A percentile compares a stretch with the other conserved stretches of the same genome.
These are phyloP conservation scores for Colletotrichum gigasporum DNA, from an alignment of 2,329 filamentous ascomycete genomes.

Conservation along the genomic window DNA sequence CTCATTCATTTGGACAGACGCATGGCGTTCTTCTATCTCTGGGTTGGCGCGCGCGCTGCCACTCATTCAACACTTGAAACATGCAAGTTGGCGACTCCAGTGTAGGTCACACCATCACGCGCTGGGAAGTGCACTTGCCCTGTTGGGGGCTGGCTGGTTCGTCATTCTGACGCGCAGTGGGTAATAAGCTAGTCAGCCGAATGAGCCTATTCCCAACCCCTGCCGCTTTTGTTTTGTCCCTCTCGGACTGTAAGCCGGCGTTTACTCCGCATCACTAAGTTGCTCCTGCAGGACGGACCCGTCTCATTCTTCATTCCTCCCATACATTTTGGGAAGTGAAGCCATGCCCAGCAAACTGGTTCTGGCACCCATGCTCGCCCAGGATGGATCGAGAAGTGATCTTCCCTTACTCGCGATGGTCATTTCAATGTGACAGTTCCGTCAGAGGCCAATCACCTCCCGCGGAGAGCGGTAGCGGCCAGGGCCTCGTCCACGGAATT, in stretches of 20 bases:
- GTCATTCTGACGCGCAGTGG: neutral
- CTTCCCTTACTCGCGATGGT: neutral
- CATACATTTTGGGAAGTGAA: slow-evolving; percentile 1
- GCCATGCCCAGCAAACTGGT: neutral
- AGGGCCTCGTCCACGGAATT: neutral
- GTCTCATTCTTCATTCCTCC: neutral
- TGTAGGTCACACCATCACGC: neutral
- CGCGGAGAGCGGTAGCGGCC: too few relatives aligned
- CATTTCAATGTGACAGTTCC: neutral
- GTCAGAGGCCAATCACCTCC: slow-evolving; percentile 1
- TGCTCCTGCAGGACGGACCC: neutral
- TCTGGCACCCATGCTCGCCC: neutral
- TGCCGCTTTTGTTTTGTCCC: neutral
- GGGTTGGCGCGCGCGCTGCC: slow-evolving; percentile 3
- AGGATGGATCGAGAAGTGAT: neutral
- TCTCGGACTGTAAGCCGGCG: neutral
- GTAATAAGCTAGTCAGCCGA: slow-evolving; percentile 7
- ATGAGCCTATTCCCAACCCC: slow-evolving; percentile 26
- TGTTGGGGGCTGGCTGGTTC: slow-evolving; percentile 5
- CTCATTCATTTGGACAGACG: neutral
- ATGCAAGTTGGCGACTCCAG: neutral
- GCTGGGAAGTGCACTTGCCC: neutral
- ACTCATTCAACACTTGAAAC: slow-evolving; percentile 6
- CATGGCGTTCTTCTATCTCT: slow-evolving; percentile 25
- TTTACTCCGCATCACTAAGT: neutral